phyloP scores from a whole-genome alignment of 2,329 filamentous ascomycete genomes.

The Massarina eburnea region DNA sequence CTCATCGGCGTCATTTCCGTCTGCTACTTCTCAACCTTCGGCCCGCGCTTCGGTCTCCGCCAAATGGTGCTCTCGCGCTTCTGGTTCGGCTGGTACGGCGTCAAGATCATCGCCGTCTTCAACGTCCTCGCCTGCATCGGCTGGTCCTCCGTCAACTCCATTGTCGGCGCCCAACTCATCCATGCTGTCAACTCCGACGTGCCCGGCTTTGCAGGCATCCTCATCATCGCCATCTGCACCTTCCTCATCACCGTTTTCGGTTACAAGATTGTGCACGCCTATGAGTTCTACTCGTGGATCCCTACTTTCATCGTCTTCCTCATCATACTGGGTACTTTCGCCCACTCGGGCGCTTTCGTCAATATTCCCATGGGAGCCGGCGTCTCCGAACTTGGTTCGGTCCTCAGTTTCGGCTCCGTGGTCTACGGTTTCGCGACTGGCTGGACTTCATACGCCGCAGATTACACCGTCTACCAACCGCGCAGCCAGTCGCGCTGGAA shows the following conservation, averaged over 20 bases:
- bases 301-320: slow-evolving; percentile 73
- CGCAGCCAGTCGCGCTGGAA: slow-evolving; percentile 59
- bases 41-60: slow-evolving; percentile 71
- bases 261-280: slow-evolving; percentile 74
- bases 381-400: slow-evolving; percentile 59
- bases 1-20: slow-evolving; percentile 71
- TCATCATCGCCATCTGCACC: slow-evolving; percentile 70
- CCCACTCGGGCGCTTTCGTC: slow-evolving; percentile 65
- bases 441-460: slow-evolving; percentile 74
- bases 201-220: slow-evolving; percentile 72
- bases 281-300: slow-evolving; percentile 76
- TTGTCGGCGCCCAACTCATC: slow-evolving; percentile 77
- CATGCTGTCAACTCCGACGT: slow-evolving; percentile 70
- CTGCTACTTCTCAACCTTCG: slow-evolving; percentile 76
- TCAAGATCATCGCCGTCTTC: slow-evolving; percentile 70
- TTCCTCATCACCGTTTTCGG: slow-evolving; percentile 72
- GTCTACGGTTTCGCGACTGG: slow-evolving; percentile 70
- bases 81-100: slow-evolving; percentile 73
- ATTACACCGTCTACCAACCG: slow-evolving; percentile 81
- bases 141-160: slow-evolving; percentile 76
- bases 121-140: slow-evolving; percentile 72
- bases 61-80: slow-evolving; percentile 81
- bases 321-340: slow-evolving; percentile 69
- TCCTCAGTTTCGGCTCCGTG: slow-evolving; percentile 67
- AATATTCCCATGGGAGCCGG: slow-evolving; percentile 64